Evolutionary conservation across 2,329 filamentous ascomycete genomes (phyloP), one percentile per base, ranked within the genome.

Genomic region (Alternaria hordeiaustralica): DNA sequence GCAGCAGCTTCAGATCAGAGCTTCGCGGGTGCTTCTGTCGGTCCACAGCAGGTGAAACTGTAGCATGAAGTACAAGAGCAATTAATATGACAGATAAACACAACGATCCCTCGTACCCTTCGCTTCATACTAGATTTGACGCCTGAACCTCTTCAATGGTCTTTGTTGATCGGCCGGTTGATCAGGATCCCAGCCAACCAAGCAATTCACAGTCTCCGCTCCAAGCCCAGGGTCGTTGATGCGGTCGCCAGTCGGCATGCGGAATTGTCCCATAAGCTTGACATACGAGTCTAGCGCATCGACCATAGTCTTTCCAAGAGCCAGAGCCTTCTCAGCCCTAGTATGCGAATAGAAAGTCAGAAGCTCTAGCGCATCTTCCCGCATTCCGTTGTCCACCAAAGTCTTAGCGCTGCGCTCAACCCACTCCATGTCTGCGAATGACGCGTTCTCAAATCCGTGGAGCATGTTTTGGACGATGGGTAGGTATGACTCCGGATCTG

Each of bases 151-250:
- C 25, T 12, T 59, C 56, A 60, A 21, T 11, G 56, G 60, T 18
- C 50, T 60, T 20, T 63, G 60, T 21, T 60, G 50, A 13, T 63
- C 56, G 2, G 60, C 60, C 2, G 60, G 56, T 33, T 55, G 55
- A 12, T 63, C 60, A 30, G 74, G 74, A 62, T 76, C 72, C 62
- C 67, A 70, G 2, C 74, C 73, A 9, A 76, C 74, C 25, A 75
- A 61, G 21, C 74, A 76, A 45, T 75, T 76, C 11, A 75, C 74
- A 10, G 74, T 75, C 59, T 76, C 73, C 8, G 71, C 70, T 3
- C 74, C 74, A 43, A 68, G 61, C 8, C 73, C 74, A 5, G 70
- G 68, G 54, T 75, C 73, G 30, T 76, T 75, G 58, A 76, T 76
- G 9, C 66, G 63, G 18, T 62, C 51, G 3, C 72, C 73, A 15